Conservation (phyloP, 2,329 filamentous ascomycete species). For the Pyrenochaeta sp. region DNA sequence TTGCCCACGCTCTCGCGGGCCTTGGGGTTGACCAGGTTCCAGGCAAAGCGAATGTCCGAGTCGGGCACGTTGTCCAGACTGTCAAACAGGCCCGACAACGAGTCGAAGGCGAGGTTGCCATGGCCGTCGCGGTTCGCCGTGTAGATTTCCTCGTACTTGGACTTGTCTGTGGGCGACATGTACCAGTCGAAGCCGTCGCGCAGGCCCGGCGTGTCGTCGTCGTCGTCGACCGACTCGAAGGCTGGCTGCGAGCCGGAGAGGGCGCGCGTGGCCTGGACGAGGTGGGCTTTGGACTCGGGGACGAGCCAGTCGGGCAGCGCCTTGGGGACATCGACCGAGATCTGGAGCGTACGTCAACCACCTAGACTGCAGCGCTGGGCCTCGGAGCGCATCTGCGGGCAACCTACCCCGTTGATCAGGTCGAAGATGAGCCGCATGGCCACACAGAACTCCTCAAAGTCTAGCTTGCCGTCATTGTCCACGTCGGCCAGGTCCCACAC, state of each 20-base stretch:
- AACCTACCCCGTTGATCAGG: constrained; percentile 83
- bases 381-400: neutral
- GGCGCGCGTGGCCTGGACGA: constrained; percentile 51
- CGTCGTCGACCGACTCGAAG: constrained; percentile 82
- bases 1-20: constrained; percentile 85
- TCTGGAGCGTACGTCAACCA: constrained; percentile 68
- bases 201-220: constrained; percentile 81
- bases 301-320: constrained; percentile 94
- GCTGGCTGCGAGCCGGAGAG: constrained; percentile 79
- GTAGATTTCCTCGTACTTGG: constrained; percentile 98
- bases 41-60: constrained; percentile 85
- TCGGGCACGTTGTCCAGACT: constrained; percentile 70
- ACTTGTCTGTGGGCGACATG: constrained; percentile 89
- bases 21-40: constrained; percentile 97
- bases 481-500: constrained; percentile 98
- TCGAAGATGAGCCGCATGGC: constrained; percentile 99
- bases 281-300: constrained; percentile 73
- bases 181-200: constrained; percentile 99
- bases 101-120: constrained; percentile 76
- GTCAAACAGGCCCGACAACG: constrained; percentile 84
- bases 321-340: constrained; percentile 81
- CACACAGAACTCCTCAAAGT: constrained; percentile 99
- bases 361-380: too few relatives aligned
- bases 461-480: constrained; percentile 94
- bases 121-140: constrained; percentile 87